Evolutionary conservation across 306 rosid genomes (phyloP), one percentile per base, ranked within the genome.

Genomic region (Lablab purpureus): DNA sequence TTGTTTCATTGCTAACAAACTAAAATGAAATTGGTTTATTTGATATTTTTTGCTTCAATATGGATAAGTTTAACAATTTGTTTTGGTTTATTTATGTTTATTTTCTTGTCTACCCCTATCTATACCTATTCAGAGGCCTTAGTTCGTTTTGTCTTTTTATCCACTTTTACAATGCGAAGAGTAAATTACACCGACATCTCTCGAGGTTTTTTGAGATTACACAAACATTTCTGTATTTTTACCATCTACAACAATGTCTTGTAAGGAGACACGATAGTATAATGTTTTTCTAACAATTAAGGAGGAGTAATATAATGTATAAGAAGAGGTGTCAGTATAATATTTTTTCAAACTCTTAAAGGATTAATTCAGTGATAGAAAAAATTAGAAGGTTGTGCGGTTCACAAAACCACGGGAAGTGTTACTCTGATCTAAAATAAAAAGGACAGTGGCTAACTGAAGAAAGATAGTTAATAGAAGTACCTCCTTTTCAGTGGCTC

Each of bases 401-500:
- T 43, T 43, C 49, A 43, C 15, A 12, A 43, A 12, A 11, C 17
- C 4, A 11, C 1, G 5, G 15, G 47, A 12, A 43, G 15, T 43
- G 1, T 43, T 41, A 41, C 14, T 41, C 14, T 41, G 4, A 41
- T 64, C 15, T 34, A 37, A 37, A 37, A 19, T 30, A 28, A 41
- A 30, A 63, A 45, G 3, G 71, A 21, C 6, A 41, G 18, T 59
- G 40, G 37, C 13, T 25, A 14, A 13, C 30, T 30, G 10, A 15
- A n/a, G 34, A 17, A 74, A 37, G 37, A 59, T 14, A 25, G 25
- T 21, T 62, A 70, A 70, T 23, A n/a, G 22, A 10, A 28, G 49
- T 19, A 4, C 52, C 30, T 60, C 51, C 66, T 37, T 74, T 59
- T 79, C 28, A 4, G 69, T 17, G 49, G 71, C 49, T 71, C 72